A percentile compares a stretch with the other conserved stretches of the same genome.
phyloP scores from a whole-genome alignment of 179 eudicot species.

The Heliamphora pulchella region DNA sequence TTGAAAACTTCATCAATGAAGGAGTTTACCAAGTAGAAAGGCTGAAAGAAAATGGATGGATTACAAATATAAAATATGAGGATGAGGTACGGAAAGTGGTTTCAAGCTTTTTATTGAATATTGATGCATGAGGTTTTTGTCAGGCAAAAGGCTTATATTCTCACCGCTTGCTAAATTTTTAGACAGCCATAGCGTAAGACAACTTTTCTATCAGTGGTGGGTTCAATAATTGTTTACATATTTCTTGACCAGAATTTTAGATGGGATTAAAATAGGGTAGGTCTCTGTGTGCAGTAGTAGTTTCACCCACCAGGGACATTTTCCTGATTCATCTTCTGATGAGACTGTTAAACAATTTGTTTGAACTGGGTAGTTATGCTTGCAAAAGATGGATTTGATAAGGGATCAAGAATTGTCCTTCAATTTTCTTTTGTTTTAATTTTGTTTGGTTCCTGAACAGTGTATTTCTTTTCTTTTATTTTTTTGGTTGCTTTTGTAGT shows the following conservation, averaged over 20 bases:
- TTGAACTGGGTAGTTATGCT: background rate
- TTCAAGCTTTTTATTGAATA: background rate
- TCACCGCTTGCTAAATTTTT: background rate
- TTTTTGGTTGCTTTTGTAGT: background rate
- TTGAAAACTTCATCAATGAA: constrained; percentile 74
- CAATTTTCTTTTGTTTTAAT: background rate
- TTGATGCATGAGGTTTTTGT: background rate
- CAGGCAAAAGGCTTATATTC: background rate
- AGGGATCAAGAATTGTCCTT: background rate
- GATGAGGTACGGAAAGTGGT: constrained; percentile 59
- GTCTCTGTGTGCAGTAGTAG: too few species aligned
- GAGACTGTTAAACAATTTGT: background rate
- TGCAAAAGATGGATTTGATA: background rate
- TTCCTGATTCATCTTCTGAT: background rate
- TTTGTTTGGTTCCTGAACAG: background rate
- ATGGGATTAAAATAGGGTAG: background rate
- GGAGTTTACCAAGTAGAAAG: constrained; percentile 69
- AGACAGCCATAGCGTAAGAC: background rate
- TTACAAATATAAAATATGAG: constrained; percentile 76
- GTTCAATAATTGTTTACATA: background rate
- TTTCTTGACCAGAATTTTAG: background rate
- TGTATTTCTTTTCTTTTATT: background rate
- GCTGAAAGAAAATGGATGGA: constrained; percentile 83
- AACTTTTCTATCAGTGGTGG: background rate
- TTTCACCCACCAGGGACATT: background rate